Evolutionary conservation across 2,329 filamentous ascomycete species (phyloP).

Genomic region (Pseudofabraea citricarpa): DNA sequence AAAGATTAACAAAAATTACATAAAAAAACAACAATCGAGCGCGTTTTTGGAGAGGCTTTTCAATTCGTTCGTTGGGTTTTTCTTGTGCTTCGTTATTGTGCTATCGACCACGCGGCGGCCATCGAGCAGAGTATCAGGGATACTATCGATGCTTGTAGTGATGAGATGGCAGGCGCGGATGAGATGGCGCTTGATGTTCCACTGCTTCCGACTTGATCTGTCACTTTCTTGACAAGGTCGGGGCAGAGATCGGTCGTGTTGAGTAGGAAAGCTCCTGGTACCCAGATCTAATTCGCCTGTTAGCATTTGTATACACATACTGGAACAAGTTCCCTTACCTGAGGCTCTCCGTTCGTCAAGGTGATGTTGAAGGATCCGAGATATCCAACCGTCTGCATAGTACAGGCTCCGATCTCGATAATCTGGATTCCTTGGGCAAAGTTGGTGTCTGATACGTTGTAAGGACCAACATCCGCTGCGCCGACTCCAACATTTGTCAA

Average conservation of each 20-base stretch:
- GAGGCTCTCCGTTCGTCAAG: constrained; percentile 5
- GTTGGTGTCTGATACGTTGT: constrained; percentile 10
- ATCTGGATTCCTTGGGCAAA: constrained; percentile 6
- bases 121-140: too few species aligned
- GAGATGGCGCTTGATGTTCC: too few species aligned
- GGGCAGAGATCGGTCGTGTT: constrained; percentile 2
- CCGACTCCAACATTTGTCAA: constrained; percentile 10
- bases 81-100: too few species aligned
- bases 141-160: too few species aligned
- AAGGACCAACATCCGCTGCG: constrained; percentile 7
- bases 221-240: constrained; percentile 2
- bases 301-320: too few species aligned
- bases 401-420: constrained; percentile 11
- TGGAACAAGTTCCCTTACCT: too few species aligned
- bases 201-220: not conserved
- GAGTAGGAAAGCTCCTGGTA: constrained; percentile 1
- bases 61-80: too few species aligned
- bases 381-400: constrained; percentile 3
- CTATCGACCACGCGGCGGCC: too few species aligned
- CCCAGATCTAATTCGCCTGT: constrained; percentile 1
- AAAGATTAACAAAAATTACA: too few species aligned
- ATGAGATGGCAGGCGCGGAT: too few species aligned
- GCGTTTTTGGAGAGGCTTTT: too few species aligned
- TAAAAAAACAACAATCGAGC: too few species aligned
- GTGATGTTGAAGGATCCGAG: constrained; percentile 6